Evolutionary conservation across 2,329 filamentous ascomycete genomes (phyloP), one percentile per base, ranked within the genome.

Genomic region (Ambrosiella beaveri): DNA sequence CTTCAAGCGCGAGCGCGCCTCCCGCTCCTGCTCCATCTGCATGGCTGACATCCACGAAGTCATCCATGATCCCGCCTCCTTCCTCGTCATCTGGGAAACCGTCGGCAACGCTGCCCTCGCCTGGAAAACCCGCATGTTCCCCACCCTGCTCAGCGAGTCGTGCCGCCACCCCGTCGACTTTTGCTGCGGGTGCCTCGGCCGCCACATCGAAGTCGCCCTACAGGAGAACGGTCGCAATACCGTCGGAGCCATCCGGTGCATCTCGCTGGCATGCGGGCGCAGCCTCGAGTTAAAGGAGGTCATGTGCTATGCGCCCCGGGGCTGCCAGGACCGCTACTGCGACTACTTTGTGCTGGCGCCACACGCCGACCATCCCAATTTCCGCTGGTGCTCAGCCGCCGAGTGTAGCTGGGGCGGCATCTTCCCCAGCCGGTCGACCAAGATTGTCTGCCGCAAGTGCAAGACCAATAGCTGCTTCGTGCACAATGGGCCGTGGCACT

Each of bases 351-450:
- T 37, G 8, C 17, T 55, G 2, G 11, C 40, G 11, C 49, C 27
- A 8, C 13, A 54, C n/a, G 38, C 36, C 13, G 83, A 84, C 58
- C 82, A 86, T 63, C 73, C 83, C 62, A 84, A 77, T 52, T 84
- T 84, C 65, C 75, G 87, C 64, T 86, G 79, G 71, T 87, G 84
- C 83, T 72, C 87, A 65, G 85, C 86, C 66, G 81, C 82, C 54
- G 78, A 80, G 17, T 88, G 84, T 67, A 71, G 86, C 57, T 65
- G 73, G 36, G 87, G 84, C 68, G 77, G 80, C 63, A 86, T 82
- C 72, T 87, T 84, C 71, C 78, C 82, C 66, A 73, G 77, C 62
- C 66, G 76, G 27, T 81, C 87, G 62, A 84, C 87, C 67, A 79
- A 82, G 2, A 76, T 86, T 1, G 87, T 84, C 68, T 68, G 76